Conservation (phyloP, 2,329 filamentous ascomycete species). For the Claviceps sp. region DNA sequence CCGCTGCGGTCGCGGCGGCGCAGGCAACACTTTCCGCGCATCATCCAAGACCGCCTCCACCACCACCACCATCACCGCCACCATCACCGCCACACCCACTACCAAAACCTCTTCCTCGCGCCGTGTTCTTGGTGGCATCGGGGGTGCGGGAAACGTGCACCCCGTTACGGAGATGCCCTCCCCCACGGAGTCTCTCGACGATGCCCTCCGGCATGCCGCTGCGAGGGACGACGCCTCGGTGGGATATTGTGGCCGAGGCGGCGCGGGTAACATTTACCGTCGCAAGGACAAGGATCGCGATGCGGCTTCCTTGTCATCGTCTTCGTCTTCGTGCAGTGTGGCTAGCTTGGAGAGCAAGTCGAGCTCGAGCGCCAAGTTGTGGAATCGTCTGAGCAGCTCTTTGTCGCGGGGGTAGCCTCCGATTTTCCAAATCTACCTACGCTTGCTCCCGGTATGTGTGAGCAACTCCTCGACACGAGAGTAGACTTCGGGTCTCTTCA, state of each 20-base stretch:
- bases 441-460: no score
- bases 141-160: constrained; percentile 52
- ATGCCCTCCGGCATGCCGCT: constrained; percentile 31
- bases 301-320: constrained; percentile 13
- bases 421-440: no score
- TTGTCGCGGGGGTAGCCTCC: constrained; percentile 11
- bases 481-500: no score
- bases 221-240: constrained; percentile 27
- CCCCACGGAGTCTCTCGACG: constrained; percentile 34
- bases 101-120: constrained; percentile 24
- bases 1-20: constrained; percentile 42
- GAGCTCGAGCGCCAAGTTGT: constrained; percentile 19
- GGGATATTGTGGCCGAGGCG: constrained; percentile 54
- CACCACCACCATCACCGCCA: constrained; percentile 29
- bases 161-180: constrained; percentile 25
- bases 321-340: constrained; percentile 10
- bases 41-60: constrained; percentile 18
- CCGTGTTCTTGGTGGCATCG: constrained; percentile 52
- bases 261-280: constrained; percentile 53
- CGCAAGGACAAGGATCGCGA: constrained; percentile 21
- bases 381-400: constrained; percentile 20
- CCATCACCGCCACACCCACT: constrained; percentile 7
- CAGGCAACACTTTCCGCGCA: constrained; percentile 41
- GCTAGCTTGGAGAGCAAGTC: constrained; percentile 23
- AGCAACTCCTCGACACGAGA: no score